A percentile compares a stretch with the other conserved stretches of the same genome.
Conservation (phyloP, 768 basidiomycete genomes). For the Tylopilus rubrobrunneus region DNA sequence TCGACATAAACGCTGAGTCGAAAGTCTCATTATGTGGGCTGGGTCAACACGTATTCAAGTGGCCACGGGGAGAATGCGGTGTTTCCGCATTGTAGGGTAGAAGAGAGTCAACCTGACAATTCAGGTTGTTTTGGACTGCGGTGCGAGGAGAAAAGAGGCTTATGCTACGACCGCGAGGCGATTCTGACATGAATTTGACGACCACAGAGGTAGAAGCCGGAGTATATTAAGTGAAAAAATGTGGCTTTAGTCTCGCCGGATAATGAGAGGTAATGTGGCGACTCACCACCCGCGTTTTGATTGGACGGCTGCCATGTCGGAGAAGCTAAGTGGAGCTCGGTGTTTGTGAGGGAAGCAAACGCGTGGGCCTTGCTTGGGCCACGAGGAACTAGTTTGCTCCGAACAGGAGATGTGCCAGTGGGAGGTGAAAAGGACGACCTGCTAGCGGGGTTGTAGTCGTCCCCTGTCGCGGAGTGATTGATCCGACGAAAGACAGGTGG, state of each 20-base stretch:
- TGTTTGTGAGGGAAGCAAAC: conserved; percentile 30
- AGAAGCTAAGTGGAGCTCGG: conserved; percentile 29
- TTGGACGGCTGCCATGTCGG: conserved; percentile 22
- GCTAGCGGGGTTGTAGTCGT: conserved; percentile 9
- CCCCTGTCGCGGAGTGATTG: conserved; percentile 18
- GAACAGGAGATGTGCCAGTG: conserved; percentile 14
- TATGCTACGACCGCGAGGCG: conserved; percentile 32
- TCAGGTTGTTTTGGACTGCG: conserved; percentile 21
- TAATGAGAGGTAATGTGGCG: conserved; percentile 14
- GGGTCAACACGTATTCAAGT: conserved; percentile 14
- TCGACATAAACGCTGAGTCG: conserved; percentile 21
- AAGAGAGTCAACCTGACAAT: conserved; percentile 16
- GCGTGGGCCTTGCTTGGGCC: conserved; percentile 31
- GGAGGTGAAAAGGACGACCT: conserved; percentile 16
- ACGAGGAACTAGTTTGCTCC: conserved; percentile 25
- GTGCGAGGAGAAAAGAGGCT: conserved; percentile 30
- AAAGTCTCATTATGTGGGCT: conserved; percentile 24
- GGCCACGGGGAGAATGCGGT: conserved; percentile 27
- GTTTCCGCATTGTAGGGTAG: conserved; percentile 32
- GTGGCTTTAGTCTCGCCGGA: conserved; percentile 18
- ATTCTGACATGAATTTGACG: conserved; percentile 23
- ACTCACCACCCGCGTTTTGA: conserved; percentile 29
- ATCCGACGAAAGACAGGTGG: conserved; percentile 19
- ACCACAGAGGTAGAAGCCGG: conserved; percentile 15
- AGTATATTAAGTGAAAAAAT: conserved; percentile 17